Evolutionary conservation across 179 eudicot genomes (phyloP).

Genomic region (Spinacia oleracea): DNA sequence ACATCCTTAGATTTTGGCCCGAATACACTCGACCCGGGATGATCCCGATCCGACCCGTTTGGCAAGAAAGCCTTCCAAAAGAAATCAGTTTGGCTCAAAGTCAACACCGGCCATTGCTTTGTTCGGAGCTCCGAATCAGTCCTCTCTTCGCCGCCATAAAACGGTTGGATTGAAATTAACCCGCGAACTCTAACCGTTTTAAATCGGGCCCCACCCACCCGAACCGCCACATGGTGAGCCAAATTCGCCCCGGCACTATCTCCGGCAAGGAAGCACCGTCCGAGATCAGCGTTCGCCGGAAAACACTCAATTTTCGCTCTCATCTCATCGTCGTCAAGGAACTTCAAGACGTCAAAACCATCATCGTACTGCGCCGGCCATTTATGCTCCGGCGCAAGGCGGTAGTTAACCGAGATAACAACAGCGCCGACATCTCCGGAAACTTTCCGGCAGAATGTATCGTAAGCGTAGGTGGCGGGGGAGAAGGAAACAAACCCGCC

Average conservation of each 20-base stretch:
- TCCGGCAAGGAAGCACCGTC: constrained; percentile 43
- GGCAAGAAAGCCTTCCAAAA: constrained; percentile 44
- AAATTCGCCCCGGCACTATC: constrained; percentile 58
- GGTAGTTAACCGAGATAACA: constrained; percentile 34
- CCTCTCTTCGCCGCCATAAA: constrained; percentile 44
- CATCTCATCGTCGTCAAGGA: constrained; percentile 19
- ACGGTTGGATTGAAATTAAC: constrained; percentile 33
- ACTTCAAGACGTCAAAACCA: constrained; percentile 31
- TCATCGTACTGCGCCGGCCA: constrained; percentile 33
- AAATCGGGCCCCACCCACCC: constrained; percentile 21
- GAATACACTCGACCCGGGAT: constrained; percentile 29
- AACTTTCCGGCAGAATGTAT: constrained; percentile 27
- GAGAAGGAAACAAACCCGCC: constrained; percentile 36
- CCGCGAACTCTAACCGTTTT: constrained; percentile 26
- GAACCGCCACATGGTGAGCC: constrained; percentile 42
- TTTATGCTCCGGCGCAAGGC: constrained; percentile 30
- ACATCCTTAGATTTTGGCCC: constrained; percentile 17
- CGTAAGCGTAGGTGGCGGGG: constrained; percentile 21
- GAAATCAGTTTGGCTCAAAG: constrained; percentile 26
- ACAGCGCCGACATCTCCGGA: constrained; percentile 19
- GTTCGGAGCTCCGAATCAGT: constrained; percentile 33
- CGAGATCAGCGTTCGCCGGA: constrained; percentile 30
- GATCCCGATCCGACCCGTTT: constrained; percentile 34
- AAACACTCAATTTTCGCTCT: constrained; percentile 3
- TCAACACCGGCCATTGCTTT: not conserved